phyloP scores from a whole-genome alignment of 208 protist genomes.

The Trypanosoma boissoni region DNA sequence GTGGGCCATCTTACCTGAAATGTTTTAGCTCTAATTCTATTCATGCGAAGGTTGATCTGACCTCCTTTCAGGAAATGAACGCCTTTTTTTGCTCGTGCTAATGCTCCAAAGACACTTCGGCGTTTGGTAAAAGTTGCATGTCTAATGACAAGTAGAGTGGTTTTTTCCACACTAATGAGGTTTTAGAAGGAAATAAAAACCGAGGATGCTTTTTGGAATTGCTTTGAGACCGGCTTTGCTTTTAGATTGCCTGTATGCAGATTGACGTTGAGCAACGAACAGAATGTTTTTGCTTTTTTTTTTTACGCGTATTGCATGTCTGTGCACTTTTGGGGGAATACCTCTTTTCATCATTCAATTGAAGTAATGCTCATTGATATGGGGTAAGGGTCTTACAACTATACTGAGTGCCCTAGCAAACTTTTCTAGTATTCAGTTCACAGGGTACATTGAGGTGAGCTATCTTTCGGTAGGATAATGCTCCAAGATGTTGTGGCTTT shows the following conservation, averaged over 20 bases:
- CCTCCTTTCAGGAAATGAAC: conserved; percentile 38
- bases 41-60: conserved; percentile 30
- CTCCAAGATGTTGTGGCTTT: conserved; percentile 50
- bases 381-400: conserved; percentile 31
- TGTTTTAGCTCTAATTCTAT: conserved; percentile 42
- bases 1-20: conserved; percentile 44
- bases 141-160: too few relatives aligned
- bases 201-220: conserved; percentile 42
- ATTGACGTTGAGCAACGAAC: conserved; percentile 54
- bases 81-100: conserved; percentile 39
- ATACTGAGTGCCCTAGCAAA: conserved; percentile 33
- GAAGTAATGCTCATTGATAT: too few relatives aligned
- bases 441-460: conserved; percentile 58
- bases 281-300: conserved; percentile 44
- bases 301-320: conserved; percentile 26
- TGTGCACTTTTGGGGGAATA: conserved; percentile 59
- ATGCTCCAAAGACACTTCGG: conserved; percentile 30
- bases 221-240: conserved; percentile 51
- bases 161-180: too few relatives aligned
- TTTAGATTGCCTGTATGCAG: conserved; percentile 27
- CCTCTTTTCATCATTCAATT: conserved; percentile 49
- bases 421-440: conserved; percentile 52
- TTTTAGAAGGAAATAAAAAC: too few relatives aligned
- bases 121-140: too few relatives aligned
- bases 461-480: conserved; percentile 37